Base-by-base conservation (phyloP, 2,329 filamentous ascomycete species). In the Lasiodiplodia citricola region DNA sequence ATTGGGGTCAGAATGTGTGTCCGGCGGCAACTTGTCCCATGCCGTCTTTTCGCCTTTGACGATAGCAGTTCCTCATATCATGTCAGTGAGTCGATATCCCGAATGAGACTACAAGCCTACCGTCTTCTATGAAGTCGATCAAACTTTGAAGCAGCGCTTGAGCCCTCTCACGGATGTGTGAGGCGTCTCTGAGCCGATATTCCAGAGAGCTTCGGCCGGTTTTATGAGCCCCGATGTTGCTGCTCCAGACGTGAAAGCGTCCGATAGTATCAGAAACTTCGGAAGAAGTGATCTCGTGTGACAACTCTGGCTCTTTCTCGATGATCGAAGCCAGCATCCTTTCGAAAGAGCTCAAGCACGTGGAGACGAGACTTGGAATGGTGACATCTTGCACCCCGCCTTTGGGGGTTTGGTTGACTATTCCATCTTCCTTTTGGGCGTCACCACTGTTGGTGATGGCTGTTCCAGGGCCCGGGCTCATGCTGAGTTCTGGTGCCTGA, bases 211-310 rank as follows among this genome's bases (percentile, higher is more conserved):
- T 70, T 51, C 72, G 70, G 10, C 77, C 77, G 65, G 66, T 72
- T n/a, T 73, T 71, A 65, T 79, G 77, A 21, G 78, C 77, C 11
- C 76, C 75, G 38, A 77, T 73, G 67, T 79, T 79, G 11, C 75
- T 74, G 10, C 73, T 73, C 78, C 78, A 80, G 0, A 78, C 66
- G 38, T 74, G 74, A 69, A 78, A 77, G n/a, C 76, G 72, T 7
- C 74, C 76, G 16, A 74, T 70, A 35, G 75, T 73, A 54, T 78
- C 74, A 21, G 72, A 52, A 31, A 73, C 63, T 21, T 51, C 38
- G 11, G 16, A 16, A 18, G 54, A 37, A 3, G 13, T 56, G 18
- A 56, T 56, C n/a, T 56, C 54, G 4, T 56, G 7, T 14, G 54
- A 56, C 7, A 21, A 37, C 0, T 56, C 10, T 21, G 21, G 28